Percentiles rank a stretch among this genome's conserved stretches.
These are phyloP conservation scores for Nakazawaea wyomingensis DNA, from an alignment of 805 yeast species.

Conservation along the genomic window DNA sequence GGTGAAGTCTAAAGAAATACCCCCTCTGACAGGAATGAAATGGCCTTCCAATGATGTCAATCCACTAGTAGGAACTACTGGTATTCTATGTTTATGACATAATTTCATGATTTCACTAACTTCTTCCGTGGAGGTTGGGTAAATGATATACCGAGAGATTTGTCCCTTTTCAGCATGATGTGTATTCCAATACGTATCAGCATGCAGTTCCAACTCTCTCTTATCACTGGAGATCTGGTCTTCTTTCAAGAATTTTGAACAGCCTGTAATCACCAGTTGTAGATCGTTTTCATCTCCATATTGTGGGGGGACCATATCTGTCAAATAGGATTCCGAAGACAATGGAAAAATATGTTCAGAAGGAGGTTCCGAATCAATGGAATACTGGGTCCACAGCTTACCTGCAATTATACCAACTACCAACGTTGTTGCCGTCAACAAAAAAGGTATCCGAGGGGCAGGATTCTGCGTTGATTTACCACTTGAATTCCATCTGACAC, in stretches of 20 bases:
- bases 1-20: slow-evolving; percentile 59
- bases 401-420: slow-evolving; percentile 8
- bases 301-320: slow-evolving; percentile 36
- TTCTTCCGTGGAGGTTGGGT: slow-evolving; percentile 61
- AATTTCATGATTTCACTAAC: slow-evolving; percentile 61
- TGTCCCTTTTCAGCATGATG: slow-evolving; percentile 64
- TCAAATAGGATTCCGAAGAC: slow-evolving; percentile 40
- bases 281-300: slow-evolving; percentile 47
- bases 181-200: slow-evolving; percentile 65
- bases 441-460: slow-evolving; percentile 3
- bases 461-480: slow-evolving; percentile 2
- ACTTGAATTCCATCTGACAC: background rate
- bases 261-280: slow-evolving; percentile 41
- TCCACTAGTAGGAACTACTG: slow-evolving; percentile 74
- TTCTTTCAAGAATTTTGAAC: slow-evolving; percentile 43
- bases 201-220: slow-evolving; percentile 46
- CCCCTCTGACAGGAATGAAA: slow-evolving; percentile 66
- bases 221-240: slow-evolving; percentile 34
- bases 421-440: slow-evolving; percentile 5
- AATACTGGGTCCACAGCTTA: slow-evolving; percentile 1
- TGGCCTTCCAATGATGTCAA: slow-evolving; percentile 86
- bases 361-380: slow-evolving; percentile 2
- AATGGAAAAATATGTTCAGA: slow-evolving; percentile 17
- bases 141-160: slow-evolving; percentile 55
- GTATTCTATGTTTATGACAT: slow-evolving; percentile 55